Percentiles rank a stretch among this genome's conserved stretches.
Conservation (phyloP, 352 stramenopile genomes). For the Paralagenidium karlingii region DNA sequence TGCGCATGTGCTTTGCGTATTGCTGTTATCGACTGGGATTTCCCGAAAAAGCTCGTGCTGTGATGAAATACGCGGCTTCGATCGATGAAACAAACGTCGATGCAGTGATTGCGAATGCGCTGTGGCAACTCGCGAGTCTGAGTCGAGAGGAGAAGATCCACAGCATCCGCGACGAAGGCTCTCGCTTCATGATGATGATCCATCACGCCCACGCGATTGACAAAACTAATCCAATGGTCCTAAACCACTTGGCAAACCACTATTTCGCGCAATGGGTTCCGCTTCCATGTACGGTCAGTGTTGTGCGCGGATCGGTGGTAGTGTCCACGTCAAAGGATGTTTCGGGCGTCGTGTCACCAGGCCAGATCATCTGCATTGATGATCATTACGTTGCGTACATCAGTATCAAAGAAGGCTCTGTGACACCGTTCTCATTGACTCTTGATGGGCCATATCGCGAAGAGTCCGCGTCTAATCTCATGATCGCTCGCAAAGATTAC, state of each 20-base stretch:
- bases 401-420: slow-evolving; percentile 41
- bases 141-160: slow-evolving; percentile 53
- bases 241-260: slow-evolving; percentile 97
- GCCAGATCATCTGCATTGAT: slow-evolving; percentile 90
- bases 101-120: slow-evolving; percentile 87
- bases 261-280: slow-evolving; percentile 97
- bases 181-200: slow-evolving; percentile 85
- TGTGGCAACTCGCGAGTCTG: slow-evolving; percentile 85
- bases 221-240: slow-evolving; percentile 82
- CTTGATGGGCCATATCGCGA: slow-evolving; percentile 76
- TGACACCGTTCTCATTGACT: slow-evolving; percentile 47
- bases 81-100: slow-evolving; percentile 89
- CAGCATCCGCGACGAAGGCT: slow-evolving; percentile 80
- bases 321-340: slow-evolving; percentile 81
- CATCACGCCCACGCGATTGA: slow-evolving; percentile 85
- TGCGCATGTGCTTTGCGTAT: slow-evolving; percentile 94
- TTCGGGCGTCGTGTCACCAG: slow-evolving; percentile 75
- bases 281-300: slow-evolving; percentile 74
- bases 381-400: slow-evolving; percentile 87
- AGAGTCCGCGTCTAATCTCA: slow-evolving; percentile 41
- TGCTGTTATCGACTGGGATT: slow-evolving; percentile 93
- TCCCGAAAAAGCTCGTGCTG: slow-evolving; percentile 68
- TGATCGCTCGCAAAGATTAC: slow-evolving; percentile 79
- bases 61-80: slow-evolving; percentile 76
- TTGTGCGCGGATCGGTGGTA: slow-evolving; percentile 76